Percentiles rank a stretch among this genome's conserved stretches.
phyloP scores from a whole-genome alignment of 345 rosid species.

The Boechera divaricarpa region DNA sequence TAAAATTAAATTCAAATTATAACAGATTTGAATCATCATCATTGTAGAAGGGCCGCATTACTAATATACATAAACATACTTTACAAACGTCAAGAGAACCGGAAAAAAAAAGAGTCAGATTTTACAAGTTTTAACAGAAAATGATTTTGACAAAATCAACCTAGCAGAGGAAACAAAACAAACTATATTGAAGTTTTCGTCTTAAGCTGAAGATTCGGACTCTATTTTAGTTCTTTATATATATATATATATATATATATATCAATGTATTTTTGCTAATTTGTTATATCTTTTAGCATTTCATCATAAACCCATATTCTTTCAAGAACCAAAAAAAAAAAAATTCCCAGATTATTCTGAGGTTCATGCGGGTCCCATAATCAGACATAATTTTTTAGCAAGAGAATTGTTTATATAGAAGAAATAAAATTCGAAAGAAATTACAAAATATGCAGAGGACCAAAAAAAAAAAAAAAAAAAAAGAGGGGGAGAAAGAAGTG shows the following conservation, averaged over 20 bases:
- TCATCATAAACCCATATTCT: slow-evolving; percentile 40
- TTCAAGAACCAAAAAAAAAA: background rate
- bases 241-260: background rate
- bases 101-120: background rate
- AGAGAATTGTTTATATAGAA: background rate
- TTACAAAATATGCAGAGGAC: background rate
- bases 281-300: slow-evolving; percentile 2
- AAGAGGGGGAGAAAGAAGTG: slow-evolving; percentile 8
- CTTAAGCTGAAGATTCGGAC: slow-evolving; percentile 34
- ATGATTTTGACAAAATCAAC: slow-evolving; percentile 20
- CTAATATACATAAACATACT: too few species aligned
- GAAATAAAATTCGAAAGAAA: background rate
- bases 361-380: slow-evolving; percentile 23
- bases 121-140: background rate
- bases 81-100: background rate
- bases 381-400: background rate
- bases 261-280: background rate
- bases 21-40: too few species aligned
- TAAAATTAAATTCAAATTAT: too few species aligned
- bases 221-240: slow-evolving; percentile 5
- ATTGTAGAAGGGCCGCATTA: too few species aligned
- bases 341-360: background rate
- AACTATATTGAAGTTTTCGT: slow-evolving; percentile 19
- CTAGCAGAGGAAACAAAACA: slow-evolving; percentile 29
- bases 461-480: background rate